Evolutionary conservation across 106 monocot species (phyloP), one percentile per base, ranked within the genome.

Genomic region (Phalaenopsis equestris): DNA sequence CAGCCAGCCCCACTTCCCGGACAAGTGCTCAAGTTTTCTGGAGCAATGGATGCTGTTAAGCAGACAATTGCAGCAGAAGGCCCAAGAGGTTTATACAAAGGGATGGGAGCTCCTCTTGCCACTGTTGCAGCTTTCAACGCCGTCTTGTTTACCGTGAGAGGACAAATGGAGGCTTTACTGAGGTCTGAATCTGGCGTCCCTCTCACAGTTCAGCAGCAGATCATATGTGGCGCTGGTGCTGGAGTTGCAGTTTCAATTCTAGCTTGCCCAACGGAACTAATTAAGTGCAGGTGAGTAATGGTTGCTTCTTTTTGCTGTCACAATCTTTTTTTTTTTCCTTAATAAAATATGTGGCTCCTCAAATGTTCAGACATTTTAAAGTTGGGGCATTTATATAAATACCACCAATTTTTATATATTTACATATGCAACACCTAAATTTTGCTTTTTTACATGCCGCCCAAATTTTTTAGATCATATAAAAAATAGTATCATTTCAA

Each of bases 41-140:
- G 96, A 45, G 96, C 94, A 46, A 89, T 92, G n/a, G 96, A 97
- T 89, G 96, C 96, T 43, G 94, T 94, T 24, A 92, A 92, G 83
- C 90, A 97, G 79, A 97, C 96, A 58, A 76, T 97, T 72, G 84
- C 90, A 42, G 81, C 89, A 1, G 96, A 97, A 82, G 96, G 96
- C 15, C 83, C 94, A 18, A 75, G 89, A 45, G 96, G 96, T 16
- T 83, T 97, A 61, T 97, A 92, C 83, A 97, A 97, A 90, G 96
- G 96, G 17, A 97, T 97, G 96, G 96, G 96, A 70, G 92, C 92
- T 16, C 96, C 96, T 1, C 88, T 97, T 68, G 94, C 96, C 73
- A 97, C 96, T 2, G 96, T 97, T 41, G 96, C 96, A 41, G 96
- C 96, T 11, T 92, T 97, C 82, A 97, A 97, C 78, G 96, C 96